Conservation (phyloP, 345 rosid species). For the Bruguiera parviflora region DNA sequence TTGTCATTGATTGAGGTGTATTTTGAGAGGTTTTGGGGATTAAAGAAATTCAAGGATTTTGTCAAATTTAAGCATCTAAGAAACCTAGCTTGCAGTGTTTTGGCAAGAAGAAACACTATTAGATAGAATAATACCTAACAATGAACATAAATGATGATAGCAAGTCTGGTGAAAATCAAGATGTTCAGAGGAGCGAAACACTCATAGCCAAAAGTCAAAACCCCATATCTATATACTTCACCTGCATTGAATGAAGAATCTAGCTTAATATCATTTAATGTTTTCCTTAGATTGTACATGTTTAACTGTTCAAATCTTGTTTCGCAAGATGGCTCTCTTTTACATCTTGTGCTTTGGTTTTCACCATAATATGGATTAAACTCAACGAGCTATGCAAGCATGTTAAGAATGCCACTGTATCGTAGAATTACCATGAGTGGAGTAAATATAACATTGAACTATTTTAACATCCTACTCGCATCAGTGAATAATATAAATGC, state of each 20-base stretch:
- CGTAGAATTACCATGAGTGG: not conserved
- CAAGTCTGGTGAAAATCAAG: not conserved
- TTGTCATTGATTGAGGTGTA: no score
- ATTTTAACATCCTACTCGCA: not conserved
- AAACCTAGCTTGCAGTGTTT: no score
- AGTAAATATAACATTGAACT: not conserved
- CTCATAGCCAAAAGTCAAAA: not conserved
- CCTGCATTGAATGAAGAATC: not conserved
- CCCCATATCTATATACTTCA: not conserved
- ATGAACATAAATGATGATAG: no score
- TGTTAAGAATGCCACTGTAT: not conserved
- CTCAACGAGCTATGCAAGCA: constrained; percentile 5
- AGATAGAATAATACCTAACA: no score
- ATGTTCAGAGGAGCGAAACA: not conserved
- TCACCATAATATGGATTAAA: not conserved
- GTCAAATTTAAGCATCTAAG: no score
- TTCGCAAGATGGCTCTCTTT: not conserved
- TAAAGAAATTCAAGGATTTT: no score
- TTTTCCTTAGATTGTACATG: not conserved
- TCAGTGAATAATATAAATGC: not conserved
- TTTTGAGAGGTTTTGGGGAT: no score
- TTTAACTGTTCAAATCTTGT: not conserved
- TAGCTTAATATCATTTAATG: not conserved
- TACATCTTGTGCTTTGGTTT: not conserved
- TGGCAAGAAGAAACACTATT: no score